Conservation (phyloP, 2,329 filamentous ascomycete species). For the Intubia oerlemansii region DNA sequence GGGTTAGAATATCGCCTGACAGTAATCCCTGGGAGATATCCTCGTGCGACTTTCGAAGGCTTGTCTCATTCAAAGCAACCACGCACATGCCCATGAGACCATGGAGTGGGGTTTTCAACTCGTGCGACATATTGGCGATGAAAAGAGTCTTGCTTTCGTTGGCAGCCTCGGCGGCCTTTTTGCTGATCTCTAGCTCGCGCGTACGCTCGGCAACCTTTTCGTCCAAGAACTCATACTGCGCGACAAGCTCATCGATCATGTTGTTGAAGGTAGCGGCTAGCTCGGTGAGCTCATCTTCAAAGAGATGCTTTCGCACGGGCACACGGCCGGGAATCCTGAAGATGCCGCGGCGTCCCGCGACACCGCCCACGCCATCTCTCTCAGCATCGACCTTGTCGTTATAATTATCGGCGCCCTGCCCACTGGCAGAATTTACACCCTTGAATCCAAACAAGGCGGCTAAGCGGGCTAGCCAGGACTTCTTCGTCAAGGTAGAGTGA, state of each 20-base stretch:
- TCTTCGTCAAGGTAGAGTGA: neutral
- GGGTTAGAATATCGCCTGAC: constrained; percentile 65
- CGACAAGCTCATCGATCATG: constrained; percentile 77
- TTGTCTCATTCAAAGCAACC: constrained; percentile 81
- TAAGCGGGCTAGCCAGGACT: constrained; percentile 13
- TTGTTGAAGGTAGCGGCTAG: constrained; percentile 74
- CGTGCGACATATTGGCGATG: constrained; percentile 77
- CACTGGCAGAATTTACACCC: no score
- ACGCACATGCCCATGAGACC: constrained; percentile 90
- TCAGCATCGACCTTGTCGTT: no score
- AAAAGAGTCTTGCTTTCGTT: constrained; percentile 96
- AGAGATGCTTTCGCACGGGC: constrained; percentile 46
- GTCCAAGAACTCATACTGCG: constrained; percentile 70
- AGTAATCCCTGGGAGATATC: no score
- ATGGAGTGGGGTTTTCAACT: constrained; percentile 87
- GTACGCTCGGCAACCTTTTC: constrained; percentile 70
- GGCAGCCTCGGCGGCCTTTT: constrained; percentile 80
- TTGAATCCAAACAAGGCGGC: no score
- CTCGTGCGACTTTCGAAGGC: constrained; percentile 79
- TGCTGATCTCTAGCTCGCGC: constrained; percentile 67
- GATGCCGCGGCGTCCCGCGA: constrained; percentile 22
- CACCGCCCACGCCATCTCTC: constrained; percentile 9
- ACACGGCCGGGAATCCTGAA: constrained; percentile 81
- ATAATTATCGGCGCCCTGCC: no score
- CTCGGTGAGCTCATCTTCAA: constrained; percentile 74